Evolutionary conservation across 1,284 basidiomycete genomes (phyloP), one percentile per base, ranked within the genome.

Genomic region (Fistulinella staudtii): DNA sequence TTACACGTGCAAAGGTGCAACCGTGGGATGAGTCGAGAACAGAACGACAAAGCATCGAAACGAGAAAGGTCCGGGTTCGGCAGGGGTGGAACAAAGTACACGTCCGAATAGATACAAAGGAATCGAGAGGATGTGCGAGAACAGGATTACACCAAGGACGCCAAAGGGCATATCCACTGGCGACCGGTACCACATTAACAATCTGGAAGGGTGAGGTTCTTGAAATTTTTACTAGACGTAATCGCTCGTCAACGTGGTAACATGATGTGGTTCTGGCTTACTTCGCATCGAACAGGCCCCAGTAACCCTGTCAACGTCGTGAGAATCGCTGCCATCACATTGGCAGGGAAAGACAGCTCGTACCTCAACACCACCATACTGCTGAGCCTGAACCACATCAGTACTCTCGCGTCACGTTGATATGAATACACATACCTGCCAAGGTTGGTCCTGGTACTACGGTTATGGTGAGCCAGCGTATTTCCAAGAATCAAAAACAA

Each of bases 311-410:
- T 48, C 53, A 40, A 54, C 30, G 25, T 3, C 20, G 36, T 8
- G 34, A 55, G 11, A 56, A 49, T 30, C 5, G 15, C 37, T 45
- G 39, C 11, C 17, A 43, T 46, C 35, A 51, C 42, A 46, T 13
- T 28, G 41, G 39, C 8, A 34, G 1, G 2, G 28, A 30, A 28
- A 39, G 69, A 46, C 74, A 77, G 51, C 65, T 48, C n/a, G 24
- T 25, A 75, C 82, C 73, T 96, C 93, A 36, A 97, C 93, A 50
- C 93, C 92, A 48, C 93, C 92, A 61, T 17, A 60, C 53, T 58
- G 76, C 71, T 66, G 70, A 25, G 29, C 53, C 53, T 56, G 25
- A 28, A 43, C 23, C 9, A 39, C 23, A 20, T 63, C n/a, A 61
- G 30, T 46, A 43, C 33, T 25, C 20, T 33, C 27, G 20, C 22